These are phyloP conservation scores for Pseudogymnoascus sp. DNA, from an alignment of 2,329 filamentous ascomycete genomes.

Conservation along the genomic window DNA sequence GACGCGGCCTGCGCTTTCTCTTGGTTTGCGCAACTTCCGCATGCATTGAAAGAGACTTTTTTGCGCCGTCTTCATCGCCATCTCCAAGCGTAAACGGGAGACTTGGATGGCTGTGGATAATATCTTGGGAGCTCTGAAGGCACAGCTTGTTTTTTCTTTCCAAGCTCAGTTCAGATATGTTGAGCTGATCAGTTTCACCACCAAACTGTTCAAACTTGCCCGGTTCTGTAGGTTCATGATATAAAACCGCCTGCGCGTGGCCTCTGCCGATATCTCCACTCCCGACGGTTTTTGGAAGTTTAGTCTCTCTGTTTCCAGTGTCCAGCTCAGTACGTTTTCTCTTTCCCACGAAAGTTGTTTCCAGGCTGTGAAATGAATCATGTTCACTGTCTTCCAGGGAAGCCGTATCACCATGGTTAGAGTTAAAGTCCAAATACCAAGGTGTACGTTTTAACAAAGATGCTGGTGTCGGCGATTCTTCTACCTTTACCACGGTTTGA, in stretches of 20 bases:
- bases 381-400: neutral
- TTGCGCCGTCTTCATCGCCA: neutral
- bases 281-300: neutral
- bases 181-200: too few species aligned
- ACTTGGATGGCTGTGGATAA: too few species aligned
- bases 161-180: neutral
- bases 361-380: neutral
- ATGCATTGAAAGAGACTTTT: neutral
- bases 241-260: neutral
- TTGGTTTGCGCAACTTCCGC: neutral
- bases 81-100: too few species aligned
- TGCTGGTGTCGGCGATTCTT: neutral
- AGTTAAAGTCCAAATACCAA: neutral
- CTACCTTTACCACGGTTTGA: neutral
- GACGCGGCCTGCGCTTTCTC: neutral
- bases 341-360: neutral
- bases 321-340: neutral
- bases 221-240: neutral
- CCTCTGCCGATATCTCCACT: neutral
- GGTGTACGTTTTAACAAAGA: neutral
- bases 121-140: too few species aligned
- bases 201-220: neutral
- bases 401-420: neutral
- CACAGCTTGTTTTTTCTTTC: too few species aligned
- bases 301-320: neutral